These are phyloP conservation scores for Leersia perrieri DNA, from an alignment of 176 grass and related monocot species.

Conservation along the genomic window DNA sequence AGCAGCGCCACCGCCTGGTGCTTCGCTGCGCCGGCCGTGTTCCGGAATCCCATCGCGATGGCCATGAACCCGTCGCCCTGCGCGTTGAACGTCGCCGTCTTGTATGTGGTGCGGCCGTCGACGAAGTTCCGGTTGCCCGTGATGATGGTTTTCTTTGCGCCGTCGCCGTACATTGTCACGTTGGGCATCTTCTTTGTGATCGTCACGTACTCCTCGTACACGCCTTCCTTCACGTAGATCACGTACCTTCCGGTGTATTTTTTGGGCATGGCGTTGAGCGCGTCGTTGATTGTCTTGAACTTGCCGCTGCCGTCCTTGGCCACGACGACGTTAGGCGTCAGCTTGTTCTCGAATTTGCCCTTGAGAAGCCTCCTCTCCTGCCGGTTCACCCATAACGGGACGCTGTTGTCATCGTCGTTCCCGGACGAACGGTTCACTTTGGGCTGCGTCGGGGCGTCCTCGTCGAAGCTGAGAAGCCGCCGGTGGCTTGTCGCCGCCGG, in stretches of 20 bases:
- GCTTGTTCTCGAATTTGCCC: slow-evolving; percentile 33
- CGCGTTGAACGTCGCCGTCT: slow-evolving; percentile 46
- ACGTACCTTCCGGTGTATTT: slow-evolving; percentile 56
- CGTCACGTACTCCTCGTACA: slow-evolving; percentile 59
- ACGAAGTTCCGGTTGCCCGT: slow-evolving; percentile 52
- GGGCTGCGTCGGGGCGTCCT: neutral
- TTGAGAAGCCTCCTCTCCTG: slow-evolving; percentile 44
- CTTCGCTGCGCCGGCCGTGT: slow-evolving; percentile 78
- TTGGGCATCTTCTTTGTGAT: slow-evolving; percentile 44
- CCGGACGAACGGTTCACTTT: neutral
- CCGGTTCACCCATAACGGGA: slow-evolving; percentile 28
- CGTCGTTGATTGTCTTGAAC: slow-evolving; percentile 84
- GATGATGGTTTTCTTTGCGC: slow-evolving; percentile 46
- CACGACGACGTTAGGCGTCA: slow-evolving; percentile 51
- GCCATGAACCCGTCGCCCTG: slow-evolving; percentile 52
- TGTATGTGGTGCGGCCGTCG: slow-evolving; percentile 60
- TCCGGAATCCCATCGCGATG: slow-evolving; percentile 65
- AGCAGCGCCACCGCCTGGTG: slow-evolving; percentile 86
- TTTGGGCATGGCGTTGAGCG: slow-evolving; percentile 52
- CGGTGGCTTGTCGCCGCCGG: neutral
- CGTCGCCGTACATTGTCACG: slow-evolving; percentile 64
- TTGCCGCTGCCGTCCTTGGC: slow-evolving; percentile 78
- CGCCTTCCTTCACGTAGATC: slow-evolving; percentile 65
- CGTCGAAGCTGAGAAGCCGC: neutral
- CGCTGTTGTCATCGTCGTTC: neutral